Conservation (phyloP, 352 stramenopile species). For the Globisporangium emineosum region DNA sequence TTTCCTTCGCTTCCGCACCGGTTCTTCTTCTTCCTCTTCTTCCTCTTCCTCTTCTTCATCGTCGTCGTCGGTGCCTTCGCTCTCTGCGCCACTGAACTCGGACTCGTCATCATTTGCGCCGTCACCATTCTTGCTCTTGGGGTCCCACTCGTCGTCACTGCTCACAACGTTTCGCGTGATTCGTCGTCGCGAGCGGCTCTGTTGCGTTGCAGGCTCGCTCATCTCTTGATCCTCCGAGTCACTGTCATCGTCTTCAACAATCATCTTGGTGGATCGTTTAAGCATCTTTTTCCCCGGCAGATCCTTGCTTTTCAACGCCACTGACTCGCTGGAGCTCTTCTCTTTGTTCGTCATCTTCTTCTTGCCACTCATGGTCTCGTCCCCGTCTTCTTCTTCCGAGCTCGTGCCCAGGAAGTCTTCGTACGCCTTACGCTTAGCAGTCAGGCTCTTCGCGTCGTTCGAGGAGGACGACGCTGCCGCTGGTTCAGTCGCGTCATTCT, state of each 20-base stretch:
- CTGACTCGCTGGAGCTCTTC: slow-evolving; percentile 18
- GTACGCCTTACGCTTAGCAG: slow-evolving; percentile 54
- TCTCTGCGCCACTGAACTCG: slow-evolving; percentile 43
- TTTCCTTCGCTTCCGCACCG: slow-evolving; percentile 39
- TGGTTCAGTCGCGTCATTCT: slow-evolving; percentile 7
- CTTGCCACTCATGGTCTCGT: slow-evolving; percentile 19
- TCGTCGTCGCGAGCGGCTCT: slow-evolving; percentile 25
- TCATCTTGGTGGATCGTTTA: slow-evolving; percentile 30
- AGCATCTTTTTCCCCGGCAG: slow-evolving; percentile 20
- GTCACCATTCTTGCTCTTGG: slow-evolving; percentile 28
- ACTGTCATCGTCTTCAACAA: slow-evolving; percentile 81
- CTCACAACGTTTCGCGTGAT: slow-evolving; percentile 33
- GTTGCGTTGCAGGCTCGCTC: background rate
- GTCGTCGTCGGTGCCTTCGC: slow-evolving; percentile 32
- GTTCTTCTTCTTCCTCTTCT: slow-evolving; percentile 41
- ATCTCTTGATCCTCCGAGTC: slow-evolving; percentile 41
- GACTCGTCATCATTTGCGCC: slow-evolving; percentile 50
- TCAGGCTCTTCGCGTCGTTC: background rate
- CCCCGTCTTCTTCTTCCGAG: slow-evolving; percentile 56
- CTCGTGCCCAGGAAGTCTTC: slow-evolving; percentile 71
- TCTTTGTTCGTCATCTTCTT: slow-evolving; percentile 12
- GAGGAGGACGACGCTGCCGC: background rate
- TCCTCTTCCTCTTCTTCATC: slow-evolving; percentile 48
- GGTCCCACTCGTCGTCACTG: slow-evolving; percentile 48
- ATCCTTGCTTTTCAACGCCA: slow-evolving; percentile 25